A percentile compares a stretch with the other conserved stretches of the same genome.
phyloP scores from a whole-genome alignment of 2,329 filamentous ascomycete genomes.

The Calonectria leucothoes region DNA sequence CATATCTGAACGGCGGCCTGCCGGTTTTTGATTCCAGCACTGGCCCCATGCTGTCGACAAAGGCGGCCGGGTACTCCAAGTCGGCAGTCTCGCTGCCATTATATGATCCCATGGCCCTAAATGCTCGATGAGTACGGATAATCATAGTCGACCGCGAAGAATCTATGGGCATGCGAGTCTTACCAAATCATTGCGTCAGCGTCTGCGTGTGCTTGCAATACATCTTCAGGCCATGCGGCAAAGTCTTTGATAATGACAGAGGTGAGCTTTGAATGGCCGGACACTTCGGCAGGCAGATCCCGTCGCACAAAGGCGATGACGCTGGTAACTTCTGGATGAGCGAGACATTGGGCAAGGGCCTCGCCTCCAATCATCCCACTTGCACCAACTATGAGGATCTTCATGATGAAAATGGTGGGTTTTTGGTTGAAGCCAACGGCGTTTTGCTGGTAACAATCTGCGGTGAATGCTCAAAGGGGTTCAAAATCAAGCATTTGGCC shows the following conservation, averaged over 20 bases:
- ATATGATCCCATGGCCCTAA: conserved; percentile 36
- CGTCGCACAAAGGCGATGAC: conserved; percentile 48
- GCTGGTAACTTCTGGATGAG: conserved; percentile 41
- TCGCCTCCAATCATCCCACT: conserved; percentile 49
- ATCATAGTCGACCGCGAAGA: neutral
- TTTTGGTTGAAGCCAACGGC: neutral
- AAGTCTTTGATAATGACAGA: conserved; percentile 34
- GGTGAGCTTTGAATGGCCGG: conserved; percentile 29
- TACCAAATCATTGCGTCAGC: conserved; percentile 40
- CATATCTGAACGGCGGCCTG: conserved; percentile 39
- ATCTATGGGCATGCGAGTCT: neutral
- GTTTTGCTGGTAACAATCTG: neutral
- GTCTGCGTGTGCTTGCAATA: conserved; percentile 26
- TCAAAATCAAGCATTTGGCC: neutral
- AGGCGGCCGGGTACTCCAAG: conserved; percentile 35
- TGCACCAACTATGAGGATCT: conserved; percentile 49
- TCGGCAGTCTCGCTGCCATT: conserved; percentile 28
- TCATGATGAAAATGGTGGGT: conserved; percentile 40
- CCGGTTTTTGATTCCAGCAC: conserved; percentile 12
- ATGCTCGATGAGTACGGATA: neutral
- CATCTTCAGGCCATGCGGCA: conserved; percentile 27
- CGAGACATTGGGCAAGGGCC: conserved; percentile 47
- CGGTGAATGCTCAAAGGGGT: neutral
- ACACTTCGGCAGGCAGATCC: conserved; percentile 32
- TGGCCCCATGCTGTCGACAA: conserved; percentile 20